Percentiles rank a stretch among this genome's conserved stretches.
Evolutionary conservation across 768 basidiomycete species (phyloP).

Genomic region (Boletus pseudopeckii): DNA sequence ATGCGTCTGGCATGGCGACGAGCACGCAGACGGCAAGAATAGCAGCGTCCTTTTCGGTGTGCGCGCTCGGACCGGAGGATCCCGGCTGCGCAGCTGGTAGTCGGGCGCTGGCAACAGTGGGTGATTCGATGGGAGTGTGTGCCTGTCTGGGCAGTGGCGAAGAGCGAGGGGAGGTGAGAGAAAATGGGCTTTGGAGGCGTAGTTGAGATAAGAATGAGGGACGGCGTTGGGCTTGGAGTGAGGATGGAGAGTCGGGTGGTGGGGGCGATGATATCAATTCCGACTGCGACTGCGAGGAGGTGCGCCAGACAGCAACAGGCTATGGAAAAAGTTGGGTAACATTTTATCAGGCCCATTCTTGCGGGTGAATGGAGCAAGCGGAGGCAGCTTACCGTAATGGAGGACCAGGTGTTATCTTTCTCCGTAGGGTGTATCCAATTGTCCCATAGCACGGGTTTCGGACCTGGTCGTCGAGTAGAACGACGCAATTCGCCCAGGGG

Average conservation of each 20-base stretch:
- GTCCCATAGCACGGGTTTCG: conserved; percentile 19
- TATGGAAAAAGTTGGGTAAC: background rate
- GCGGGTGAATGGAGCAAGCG: background rate
- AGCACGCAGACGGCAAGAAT: conserved; percentile 17
- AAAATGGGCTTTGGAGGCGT: conserved; percentile 1
- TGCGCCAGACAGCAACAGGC: conserved; percentile 17
- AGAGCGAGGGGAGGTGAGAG: background rate
- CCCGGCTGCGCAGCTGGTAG: background rate
- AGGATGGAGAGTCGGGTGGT: background rate
- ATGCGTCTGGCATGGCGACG: conserved; percentile 22
- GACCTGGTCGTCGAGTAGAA: conserved; percentile 1
- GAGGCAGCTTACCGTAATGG: conserved; percentile 11
- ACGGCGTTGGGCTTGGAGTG: background rate
- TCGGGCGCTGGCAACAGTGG: background rate
- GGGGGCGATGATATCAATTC: background rate
- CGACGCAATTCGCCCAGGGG: conserved; percentile 1
- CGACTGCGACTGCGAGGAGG: background rate
- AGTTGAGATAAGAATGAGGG: conserved; percentile 8
- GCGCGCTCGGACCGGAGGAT: background rate
- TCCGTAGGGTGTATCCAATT: conserved; percentile 6
- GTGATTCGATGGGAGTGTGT: background rate
- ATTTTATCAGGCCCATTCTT: background rate
- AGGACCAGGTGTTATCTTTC: conserved; percentile 5
- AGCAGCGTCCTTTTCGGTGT: background rate
- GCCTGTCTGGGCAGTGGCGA: background rate